phyloP scores from a whole-genome alignment of 2,329 filamentous ascomycete genomes.

The Curvularia lunata region DNA sequence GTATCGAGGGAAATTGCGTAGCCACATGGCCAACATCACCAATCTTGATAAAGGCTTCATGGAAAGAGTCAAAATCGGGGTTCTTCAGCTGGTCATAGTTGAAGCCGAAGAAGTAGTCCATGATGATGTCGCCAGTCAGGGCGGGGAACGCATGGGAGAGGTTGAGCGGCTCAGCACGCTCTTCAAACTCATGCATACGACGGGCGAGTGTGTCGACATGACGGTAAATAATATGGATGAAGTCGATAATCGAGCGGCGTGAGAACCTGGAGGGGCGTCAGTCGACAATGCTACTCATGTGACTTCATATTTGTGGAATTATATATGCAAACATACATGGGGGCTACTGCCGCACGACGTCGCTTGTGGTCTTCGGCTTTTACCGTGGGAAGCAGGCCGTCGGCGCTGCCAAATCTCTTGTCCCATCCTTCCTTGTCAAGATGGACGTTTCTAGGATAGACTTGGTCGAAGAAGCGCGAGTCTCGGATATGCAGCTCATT shows the following conservation, averaged over 20 bases:
- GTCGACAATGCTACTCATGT: neutral
- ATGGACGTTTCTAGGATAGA: slow-evolving; percentile 42
- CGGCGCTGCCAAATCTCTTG: slow-evolving; percentile 38
- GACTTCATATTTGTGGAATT: neutral
- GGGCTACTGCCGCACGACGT: slow-evolving; percentile 40
- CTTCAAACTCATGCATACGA: slow-evolving; percentile 42
- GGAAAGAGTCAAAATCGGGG: slow-evolving; percentile 44
- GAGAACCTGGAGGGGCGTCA: slow-evolving; percentile 40
- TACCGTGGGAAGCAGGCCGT: slow-evolving; percentile 39
- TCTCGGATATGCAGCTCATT: slow-evolving; percentile 53
- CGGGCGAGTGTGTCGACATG: slow-evolving; percentile 41
- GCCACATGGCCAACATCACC: slow-evolving; percentile 41
- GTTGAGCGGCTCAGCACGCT: slow-evolving; percentile 39
- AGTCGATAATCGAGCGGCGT: slow-evolving; percentile 42
- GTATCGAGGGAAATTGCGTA: slow-evolving; percentile 42
- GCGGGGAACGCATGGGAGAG: slow-evolving; percentile 48
- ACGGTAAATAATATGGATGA: slow-evolving; percentile 47
- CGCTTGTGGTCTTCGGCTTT: slow-evolving; percentile 39
- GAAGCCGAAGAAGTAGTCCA: slow-evolving; percentile 51
- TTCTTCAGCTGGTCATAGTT: slow-evolving; percentile 43
- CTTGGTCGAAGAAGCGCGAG: slow-evolving; percentile 47
- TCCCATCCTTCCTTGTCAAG: slow-evolving; percentile 48
- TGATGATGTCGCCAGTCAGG: slow-evolving; percentile 56
- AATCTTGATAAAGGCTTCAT: slow-evolving; percentile 44
- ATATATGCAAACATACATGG: slow-evolving; percentile 33